Evolutionary conservation across 495 filamentous ascomycete species (phyloP), one percentile per base, ranked within the genome.

Genomic region (Tetracladium setigerum): DNA sequence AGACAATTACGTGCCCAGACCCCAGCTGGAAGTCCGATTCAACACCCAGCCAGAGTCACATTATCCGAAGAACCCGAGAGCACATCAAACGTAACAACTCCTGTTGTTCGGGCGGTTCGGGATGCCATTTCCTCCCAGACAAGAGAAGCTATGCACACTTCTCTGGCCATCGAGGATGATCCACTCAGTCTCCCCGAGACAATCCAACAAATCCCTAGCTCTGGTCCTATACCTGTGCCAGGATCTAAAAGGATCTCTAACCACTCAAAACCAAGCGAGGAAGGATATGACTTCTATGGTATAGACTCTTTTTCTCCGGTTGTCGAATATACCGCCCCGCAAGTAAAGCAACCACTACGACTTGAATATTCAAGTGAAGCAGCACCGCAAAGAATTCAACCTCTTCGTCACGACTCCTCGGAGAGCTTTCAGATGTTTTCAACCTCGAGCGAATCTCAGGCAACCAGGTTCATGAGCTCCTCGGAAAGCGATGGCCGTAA

Each of bases 381-480:
- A 61, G 57, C 1, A 58, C 46, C 13, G 44, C 47, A 16, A 33
- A 53, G 63, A 14, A 66, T 70, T 16, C 63, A 66, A 27, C 39
- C 34, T 0, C 57, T 73, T 17, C 74, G 84, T 16, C 82, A 84
- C 38, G 81, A 89, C 52, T 94, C 88, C 1, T 76, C 81, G 17
- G 88, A 91, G 50, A 89, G 85, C 54, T 87, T 87, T 53, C 78
- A 83, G 30, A 79, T 92, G 69, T 88, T 94, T 60, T 89, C 83
- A n/a, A 75, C 82, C 7, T 89, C 86, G 2, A 79, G 80, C 11
- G 77, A 81, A 14, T 71, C 66, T 15, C 36, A 49, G 8, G 50
- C 65, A 32, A 63, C 62, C 0, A 68, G 62, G 24, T 50, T 74
- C 41, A 57, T 68, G 14, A 47, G 52, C 39, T 67, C 68, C 13